Evolutionary conservation across 768 basidiomycete species (phyloP), one percentile per base, ranked within the genome.

Genomic region (Sistotremastrum suecicum): DNA sequence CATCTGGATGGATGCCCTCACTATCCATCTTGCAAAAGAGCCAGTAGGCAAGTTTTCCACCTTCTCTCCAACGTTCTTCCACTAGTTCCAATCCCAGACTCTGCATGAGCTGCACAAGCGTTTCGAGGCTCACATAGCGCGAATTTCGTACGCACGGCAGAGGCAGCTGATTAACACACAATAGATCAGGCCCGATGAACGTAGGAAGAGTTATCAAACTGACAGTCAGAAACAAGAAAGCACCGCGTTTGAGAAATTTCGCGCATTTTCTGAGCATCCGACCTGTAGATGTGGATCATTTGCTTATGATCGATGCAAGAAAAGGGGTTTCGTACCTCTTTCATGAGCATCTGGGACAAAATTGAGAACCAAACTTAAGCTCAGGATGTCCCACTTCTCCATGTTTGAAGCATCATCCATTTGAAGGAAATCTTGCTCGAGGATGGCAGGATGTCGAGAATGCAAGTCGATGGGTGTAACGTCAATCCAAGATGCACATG

Each of bases 1-100:
- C 38, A 47, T 41, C 41, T 0, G 47, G 50, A 3, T 48, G 46
- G 4, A 46, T 51, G 48, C 47, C 51, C 8, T 46, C 10, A 31
- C 35, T 35, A 39, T 46, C 43, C 43, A 54, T 43, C 59, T 77
- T 85, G n/a, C 62, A 70, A 57, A 75, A 90, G 6, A 95, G 65
- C 78, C 82, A 86, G 58, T 94, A 95, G 3, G 69, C 80, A 73
- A 94, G 90, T 62, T 87, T 94, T 4, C 88, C 82, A 9, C 75
- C 75, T 28, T 61, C 56, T 54, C 70, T 77, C 78, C 80, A 84
- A 50, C 71, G 69, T 39, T 68, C 69, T 46, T 72, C 68, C 55
- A 62, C 54, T 30, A 61, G 44, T 11, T 47, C 44, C 11, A 34
- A 12, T 12, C 51, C 42, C 4, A 41, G 36, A 9, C 34, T 20